Percentiles rank a stretch among this genome's conserved stretches.
Conservation (phyloP, 805 yeast genomes). For the Osmozyma mogii region DNA sequence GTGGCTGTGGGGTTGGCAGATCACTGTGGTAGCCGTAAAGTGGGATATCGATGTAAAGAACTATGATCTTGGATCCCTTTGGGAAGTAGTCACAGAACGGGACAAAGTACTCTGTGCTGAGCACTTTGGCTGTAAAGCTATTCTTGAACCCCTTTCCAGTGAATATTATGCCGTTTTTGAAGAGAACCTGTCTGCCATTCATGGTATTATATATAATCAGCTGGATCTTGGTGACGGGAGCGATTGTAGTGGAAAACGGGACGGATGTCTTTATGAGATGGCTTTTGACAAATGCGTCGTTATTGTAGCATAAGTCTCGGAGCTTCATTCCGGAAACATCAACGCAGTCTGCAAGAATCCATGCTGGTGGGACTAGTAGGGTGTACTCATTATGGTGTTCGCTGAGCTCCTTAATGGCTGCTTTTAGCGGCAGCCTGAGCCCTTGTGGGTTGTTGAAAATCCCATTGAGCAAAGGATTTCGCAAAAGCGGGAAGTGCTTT, state of each 20-base stretch:
- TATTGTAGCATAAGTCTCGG: conserved; percentile 43
- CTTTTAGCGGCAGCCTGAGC: conserved; percentile 36
- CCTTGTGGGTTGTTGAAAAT: conserved; percentile 54
- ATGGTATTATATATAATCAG: conserved; percentile 45
- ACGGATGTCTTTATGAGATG: conserved; percentile 43
- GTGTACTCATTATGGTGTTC: conserved; percentile 44
- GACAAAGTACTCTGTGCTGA: conserved; percentile 38
- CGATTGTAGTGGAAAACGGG: conserved; percentile 14
- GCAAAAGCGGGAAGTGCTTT: conserved; percentile 44
- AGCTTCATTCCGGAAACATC: conserved; percentile 26
- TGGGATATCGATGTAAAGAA: conserved; percentile 46
- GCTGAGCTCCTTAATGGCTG: conserved; percentile 36
- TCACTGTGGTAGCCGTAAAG: conserved; percentile 5
- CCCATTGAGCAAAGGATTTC: conserved; percentile 58
- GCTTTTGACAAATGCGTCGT: conserved; percentile 52
- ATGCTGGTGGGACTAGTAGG: conserved; percentile 57
- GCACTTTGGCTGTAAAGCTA: conserved; percentile 37
- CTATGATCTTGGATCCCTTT: conserved; percentile 45
- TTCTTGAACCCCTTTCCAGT: conserved; percentile 53
- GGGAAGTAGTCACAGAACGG: conserved; percentile 56
- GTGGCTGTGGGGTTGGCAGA: background rate
- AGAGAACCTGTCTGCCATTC: conserved; percentile 46
- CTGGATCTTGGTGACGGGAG: conserved; percentile 22
- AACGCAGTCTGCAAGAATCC: conserved; percentile 27
- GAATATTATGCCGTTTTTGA: conserved; percentile 47